Conservation (phyloP, 257 asterid species). For the Echites panduratus region DNA sequence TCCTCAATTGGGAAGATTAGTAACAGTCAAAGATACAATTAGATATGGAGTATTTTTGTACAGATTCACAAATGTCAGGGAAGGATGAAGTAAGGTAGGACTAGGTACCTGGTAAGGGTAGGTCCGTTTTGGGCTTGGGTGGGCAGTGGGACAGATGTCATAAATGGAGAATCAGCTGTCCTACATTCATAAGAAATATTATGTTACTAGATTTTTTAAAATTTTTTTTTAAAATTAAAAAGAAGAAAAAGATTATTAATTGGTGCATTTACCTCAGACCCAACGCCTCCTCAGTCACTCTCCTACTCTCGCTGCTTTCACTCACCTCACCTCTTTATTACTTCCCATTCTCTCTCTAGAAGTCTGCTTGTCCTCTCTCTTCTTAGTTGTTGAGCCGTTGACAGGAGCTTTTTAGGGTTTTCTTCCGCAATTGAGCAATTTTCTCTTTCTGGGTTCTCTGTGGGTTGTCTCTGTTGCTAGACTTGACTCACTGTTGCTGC, state of each 20-base stretch:
- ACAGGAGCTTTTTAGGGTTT: neutral
- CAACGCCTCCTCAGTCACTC: neutral
- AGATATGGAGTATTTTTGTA: neutral
- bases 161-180: neutral
- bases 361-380: neutral
- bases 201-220: too few relatives aligned
- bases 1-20: neutral
- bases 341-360: neutral
- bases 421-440: neutral
- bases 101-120: too few relatives aligned
- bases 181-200: too few relatives aligned
- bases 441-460: too few relatives aligned
- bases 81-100: too few relatives aligned
- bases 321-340: too few relatives aligned
- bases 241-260: neutral
- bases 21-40: neutral
- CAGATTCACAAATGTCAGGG: too few relatives aligned
- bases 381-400: neutral
- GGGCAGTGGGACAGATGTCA: slow-evolving; percentile 12
- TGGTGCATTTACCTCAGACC: neutral
- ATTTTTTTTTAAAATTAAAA: too few relatives aligned
- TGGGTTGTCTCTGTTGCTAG: neutral
- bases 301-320: neutral
- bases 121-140: neutral
- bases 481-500: neutral